Evolutionary conservation across 768 basidiomycete genomes (phyloP).

Genomic region (Lactifluus rugatus): DNA sequence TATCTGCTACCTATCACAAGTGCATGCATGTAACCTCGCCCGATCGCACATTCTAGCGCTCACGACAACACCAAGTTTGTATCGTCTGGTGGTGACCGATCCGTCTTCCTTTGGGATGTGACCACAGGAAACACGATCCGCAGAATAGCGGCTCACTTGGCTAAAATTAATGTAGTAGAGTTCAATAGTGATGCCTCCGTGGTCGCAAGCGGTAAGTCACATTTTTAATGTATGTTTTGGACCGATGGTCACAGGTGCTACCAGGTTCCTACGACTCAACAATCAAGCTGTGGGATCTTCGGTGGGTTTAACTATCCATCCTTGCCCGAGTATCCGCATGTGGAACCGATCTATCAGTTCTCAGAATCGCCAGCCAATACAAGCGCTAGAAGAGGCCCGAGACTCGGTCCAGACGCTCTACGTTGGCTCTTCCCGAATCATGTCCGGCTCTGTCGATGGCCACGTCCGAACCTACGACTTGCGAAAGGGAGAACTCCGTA

Average conservation of each 20-base stretch:
- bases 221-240: neutral
- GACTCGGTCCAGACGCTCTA: conserved; percentile 79
- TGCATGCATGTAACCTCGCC: neutral
- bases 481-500: conserved; percentile 80
- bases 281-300: conserved; percentile 84
- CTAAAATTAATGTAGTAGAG: conserved; percentile 83
- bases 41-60: conserved; percentile 37
- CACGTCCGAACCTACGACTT: conserved; percentile 90
- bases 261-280: conserved; percentile 92
- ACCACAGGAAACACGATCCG: conserved; percentile 75
- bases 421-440: conserved; percentile 54
- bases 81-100: conserved; percentile 88
- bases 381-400: conserved; percentile 77
- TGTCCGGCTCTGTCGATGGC: conserved; percentile 86
- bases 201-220: conserved; percentile 67
- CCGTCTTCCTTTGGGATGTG: conserved; percentile 95
- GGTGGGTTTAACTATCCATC: conserved; percentile 35
- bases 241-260: conserved; percentile 3
- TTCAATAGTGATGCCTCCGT: conserved; percentile 85
- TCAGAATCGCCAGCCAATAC: conserved; percentile 77
- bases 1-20: neutral
- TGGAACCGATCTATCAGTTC: conserved; percentile 35
- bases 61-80: conserved; percentile 93
- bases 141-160: conserved; percentile 79
- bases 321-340: neutral